Conservation (phyloP, 2,329 filamentous ascomycete species). For the Dendryphion nanum region DNA sequence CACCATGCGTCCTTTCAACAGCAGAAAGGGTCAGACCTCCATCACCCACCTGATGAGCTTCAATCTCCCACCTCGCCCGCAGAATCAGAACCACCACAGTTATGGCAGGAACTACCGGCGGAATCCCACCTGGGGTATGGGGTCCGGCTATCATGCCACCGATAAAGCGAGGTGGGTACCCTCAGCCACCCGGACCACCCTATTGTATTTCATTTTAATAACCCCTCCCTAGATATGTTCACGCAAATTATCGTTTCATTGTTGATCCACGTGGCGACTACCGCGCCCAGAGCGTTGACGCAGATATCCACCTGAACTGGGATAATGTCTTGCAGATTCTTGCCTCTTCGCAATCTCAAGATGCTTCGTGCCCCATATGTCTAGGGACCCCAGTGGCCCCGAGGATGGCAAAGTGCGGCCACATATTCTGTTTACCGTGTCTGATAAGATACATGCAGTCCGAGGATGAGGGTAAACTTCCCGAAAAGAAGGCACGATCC, state of each 20-base stretch:
- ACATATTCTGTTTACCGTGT: slow-evolving; percentile 94
- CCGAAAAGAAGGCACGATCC: slow-evolving; percentile 72
- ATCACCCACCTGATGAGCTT: slow-evolving; percentile 98
- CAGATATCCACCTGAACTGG: slow-evolving; percentile 91
- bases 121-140: slow-evolving; percentile 77
- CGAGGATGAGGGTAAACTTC: slow-evolving; percentile 60
- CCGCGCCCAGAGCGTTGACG: slow-evolving; percentile 74
- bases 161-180: slow-evolving; percentile 76
- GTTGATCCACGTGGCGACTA: slow-evolving; percentile 83
- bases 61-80: slow-evolving; percentile 71
- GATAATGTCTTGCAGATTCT: slow-evolving; percentile 85
- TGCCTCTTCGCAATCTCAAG: slow-evolving; percentile 84
- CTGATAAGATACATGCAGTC: slow-evolving; percentile 95
- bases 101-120: slow-evolving; percentile 57
- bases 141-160: slow-evolving; percentile 83
- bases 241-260: slow-evolving; percentile 97
- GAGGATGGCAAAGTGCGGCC: slow-evolving; percentile 94
- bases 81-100: slow-evolving; percentile 56
- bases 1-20: slow-evolving; percentile 63
- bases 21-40: slow-evolving; percentile 87
- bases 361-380: slow-evolving; percentile 89
- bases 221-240: slow-evolving; percentile 64
- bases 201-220: too few relatives aligned
- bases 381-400: slow-evolving; percentile 89
- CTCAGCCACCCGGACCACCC: background rate